A percentile compares a stretch with the other conserved stretches of the same genome.
phyloP scores from a whole-genome alignment of 352 stramenopile genomes.

The Globisporangium splendens region DNA sequence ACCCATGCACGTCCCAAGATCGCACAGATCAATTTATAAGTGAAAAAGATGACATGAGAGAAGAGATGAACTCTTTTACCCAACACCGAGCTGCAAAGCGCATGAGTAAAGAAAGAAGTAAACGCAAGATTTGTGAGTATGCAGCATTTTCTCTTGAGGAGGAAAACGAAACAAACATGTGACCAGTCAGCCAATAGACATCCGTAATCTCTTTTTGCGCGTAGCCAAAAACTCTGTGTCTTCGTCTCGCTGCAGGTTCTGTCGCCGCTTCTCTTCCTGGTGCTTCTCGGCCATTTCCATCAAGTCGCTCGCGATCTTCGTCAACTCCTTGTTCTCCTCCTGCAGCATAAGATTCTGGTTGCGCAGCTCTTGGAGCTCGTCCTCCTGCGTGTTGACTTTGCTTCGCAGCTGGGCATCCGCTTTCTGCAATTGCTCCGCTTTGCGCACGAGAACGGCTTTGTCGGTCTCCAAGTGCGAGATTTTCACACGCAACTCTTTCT shows the following conservation, averaged over 20 bases:
- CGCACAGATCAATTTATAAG: too few species aligned
- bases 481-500: conserved; percentile 28
- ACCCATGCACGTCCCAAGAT: too few species aligned
- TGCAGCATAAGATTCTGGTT: conserved; percentile 33
- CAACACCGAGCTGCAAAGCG: too few species aligned
- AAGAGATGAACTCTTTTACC: too few species aligned
- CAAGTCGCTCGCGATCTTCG: conserved; percentile 55
- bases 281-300: conserved; percentile 67
- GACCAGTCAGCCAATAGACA: conserved; percentile 16
- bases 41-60: too few species aligned
- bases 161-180: too few species aligned
- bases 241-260: conserved; percentile 4
- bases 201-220: conserved; percentile 19
- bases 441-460: conserved; percentile 63
- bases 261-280: conserved; percentile 31
- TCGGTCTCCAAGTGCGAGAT: conserved; percentile 53
- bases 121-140: too few species aligned
- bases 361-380: conserved; percentile 33
- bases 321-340: conserved; percentile 51
- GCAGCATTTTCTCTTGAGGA: too few species aligned
- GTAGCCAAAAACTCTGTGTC: conserved; percentile 11
- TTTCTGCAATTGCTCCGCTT: conserved; percentile 58
- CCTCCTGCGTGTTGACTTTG: conserved; percentile 36
- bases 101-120: too few species aligned
- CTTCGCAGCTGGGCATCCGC: conserved; percentile 52